Percentiles rank a stretch among this genome's conserved stretches.
Conservation (phyloP, 345 rosid species). For the Anacardium occidentale region DNA sequence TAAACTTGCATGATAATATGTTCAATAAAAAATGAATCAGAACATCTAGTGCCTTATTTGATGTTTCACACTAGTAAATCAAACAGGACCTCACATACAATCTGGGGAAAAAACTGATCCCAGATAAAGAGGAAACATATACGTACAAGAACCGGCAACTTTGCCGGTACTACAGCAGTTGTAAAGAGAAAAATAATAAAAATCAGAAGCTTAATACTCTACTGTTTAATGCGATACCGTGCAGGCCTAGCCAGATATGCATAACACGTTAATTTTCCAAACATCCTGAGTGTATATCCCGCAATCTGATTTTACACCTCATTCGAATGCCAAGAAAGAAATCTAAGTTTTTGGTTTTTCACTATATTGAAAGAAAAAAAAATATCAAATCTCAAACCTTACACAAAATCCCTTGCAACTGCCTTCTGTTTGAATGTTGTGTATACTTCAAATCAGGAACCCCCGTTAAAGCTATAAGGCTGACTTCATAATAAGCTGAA, state of each 20-base stretch:
- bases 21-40: slow-evolving; percentile 34
- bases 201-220: slow-evolving; percentile 20
- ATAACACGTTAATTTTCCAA: slow-evolving; percentile 36
- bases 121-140: slow-evolving; percentile 31
- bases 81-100: slow-evolving; percentile 46
- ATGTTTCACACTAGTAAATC: slow-evolving; percentile 44
- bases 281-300: slow-evolving; percentile 48
- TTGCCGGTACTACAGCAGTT: slow-evolving; percentile 33
- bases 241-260: slow-evolving; percentile 35
- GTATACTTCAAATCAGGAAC: slow-evolving; percentile 42
- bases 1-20: slow-evolving; percentile 16
- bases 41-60: slow-evolving; percentile 42
- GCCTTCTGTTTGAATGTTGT: slow-evolving; percentile 35
- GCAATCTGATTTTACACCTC: slow-evolving; percentile 64
- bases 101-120: slow-evolving; percentile 34
- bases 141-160: slow-evolving; percentile 34
- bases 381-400: slow-evolving; percentile 47
- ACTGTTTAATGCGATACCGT: slow-evolving; percentile 27
- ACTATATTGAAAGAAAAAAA: slow-evolving; percentile 18
- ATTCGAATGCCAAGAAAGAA: slow-evolving; percentile 51
- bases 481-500: slow-evolving; percentile 34
- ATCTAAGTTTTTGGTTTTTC: slow-evolving; percentile 33
- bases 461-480: slow-evolving; percentile 41
- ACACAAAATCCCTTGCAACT: slow-evolving; percentile 41
- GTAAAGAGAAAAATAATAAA: slow-evolving; percentile 13